Evolutionary conservation across 345 rosid genomes (phyloP).

Genomic region (Noccaea caerulescens): DNA sequence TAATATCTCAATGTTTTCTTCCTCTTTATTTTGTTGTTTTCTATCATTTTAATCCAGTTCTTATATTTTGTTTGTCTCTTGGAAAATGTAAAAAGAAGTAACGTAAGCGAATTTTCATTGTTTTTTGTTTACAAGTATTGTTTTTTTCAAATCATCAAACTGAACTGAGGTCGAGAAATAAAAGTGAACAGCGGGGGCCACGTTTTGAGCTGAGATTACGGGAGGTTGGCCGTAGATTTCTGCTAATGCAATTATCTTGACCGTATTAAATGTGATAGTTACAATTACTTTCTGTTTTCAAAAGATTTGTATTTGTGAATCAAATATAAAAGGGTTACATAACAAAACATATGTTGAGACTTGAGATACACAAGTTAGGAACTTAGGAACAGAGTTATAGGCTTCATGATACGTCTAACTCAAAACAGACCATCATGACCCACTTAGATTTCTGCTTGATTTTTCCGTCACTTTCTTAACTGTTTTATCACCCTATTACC

Average conservation of each 20-base stretch:
- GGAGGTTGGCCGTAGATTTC: conserved; percentile 30
- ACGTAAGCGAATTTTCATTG: conserved; percentile 18
- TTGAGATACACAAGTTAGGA: background rate
- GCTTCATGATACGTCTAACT: conserved; percentile 36
- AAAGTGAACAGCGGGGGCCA: conserved; percentile 17
- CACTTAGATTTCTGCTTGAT: conserved; percentile 43
- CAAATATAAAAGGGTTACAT: background rate
- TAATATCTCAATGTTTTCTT: background rate
- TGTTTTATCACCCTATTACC: background rate
- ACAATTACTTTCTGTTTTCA: conserved; percentile 4
- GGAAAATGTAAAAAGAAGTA: background rate
- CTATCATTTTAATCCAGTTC: background rate
- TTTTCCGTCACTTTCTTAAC: conserved; percentile 19
- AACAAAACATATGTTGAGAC: background rate
- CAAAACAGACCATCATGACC: conserved; percentile 39
- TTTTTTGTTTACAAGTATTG: background rate
- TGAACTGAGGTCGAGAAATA: background rate
- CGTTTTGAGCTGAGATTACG: conserved; percentile 28
- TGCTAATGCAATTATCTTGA: conserved; percentile 18
- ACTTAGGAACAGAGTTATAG: conserved; percentile 23
- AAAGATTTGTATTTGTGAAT: background rate
- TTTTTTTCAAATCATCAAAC: background rate
- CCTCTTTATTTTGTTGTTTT: background rate
- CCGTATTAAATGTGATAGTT: conserved; percentile 7
- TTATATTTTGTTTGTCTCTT: background rate